Percentiles rank a stretch among this genome's conserved stretches.
These are phyloP conservation scores for Aureobasidium sp. DNA, from an alignment of 2,329 filamentous ascomycete genomes.

Conservation along the genomic window DNA sequence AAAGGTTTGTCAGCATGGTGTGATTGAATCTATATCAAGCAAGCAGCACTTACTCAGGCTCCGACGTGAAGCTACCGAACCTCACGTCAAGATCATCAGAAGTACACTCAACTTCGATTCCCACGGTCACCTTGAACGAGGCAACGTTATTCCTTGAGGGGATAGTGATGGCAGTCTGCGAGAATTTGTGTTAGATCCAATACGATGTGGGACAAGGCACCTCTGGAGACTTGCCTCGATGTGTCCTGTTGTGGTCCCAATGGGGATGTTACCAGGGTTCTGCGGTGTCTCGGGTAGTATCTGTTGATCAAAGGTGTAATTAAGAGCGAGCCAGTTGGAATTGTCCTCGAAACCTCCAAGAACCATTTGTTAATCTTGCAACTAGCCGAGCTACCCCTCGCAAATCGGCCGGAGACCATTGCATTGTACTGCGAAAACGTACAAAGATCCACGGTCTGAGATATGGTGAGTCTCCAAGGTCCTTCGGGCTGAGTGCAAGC, in stretches of 20 bases:
- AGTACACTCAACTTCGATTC: not conserved
- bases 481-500: too few species aligned
- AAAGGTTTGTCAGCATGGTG: too few species aligned
- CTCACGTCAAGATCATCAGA: not conserved
- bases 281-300: not conserved
- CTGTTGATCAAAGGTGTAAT: not conserved
- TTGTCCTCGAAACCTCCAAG: not conserved
- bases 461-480: too few species aligned
- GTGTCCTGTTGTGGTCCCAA: too few species aligned
- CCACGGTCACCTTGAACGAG: not conserved
- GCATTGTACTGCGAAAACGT: too few species aligned
- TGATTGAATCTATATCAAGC: not conserved
- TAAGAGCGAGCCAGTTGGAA: not conserved
- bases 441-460: too few species aligned
- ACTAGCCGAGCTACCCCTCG: too few species aligned
- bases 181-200: not conserved
- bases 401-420: too few species aligned
- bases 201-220: too few species aligned
- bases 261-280: not conserved
- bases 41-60: not conserved
- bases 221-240: not conserved
- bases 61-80: not conserved
- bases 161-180: not conserved
- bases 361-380: not conserved
- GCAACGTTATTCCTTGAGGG: not conserved